These are phyloP conservation scores for Colletotrichum cereale DNA, from an alignment of 2,329 filamentous ascomycete genomes.

Conservation along the genomic window DNA sequence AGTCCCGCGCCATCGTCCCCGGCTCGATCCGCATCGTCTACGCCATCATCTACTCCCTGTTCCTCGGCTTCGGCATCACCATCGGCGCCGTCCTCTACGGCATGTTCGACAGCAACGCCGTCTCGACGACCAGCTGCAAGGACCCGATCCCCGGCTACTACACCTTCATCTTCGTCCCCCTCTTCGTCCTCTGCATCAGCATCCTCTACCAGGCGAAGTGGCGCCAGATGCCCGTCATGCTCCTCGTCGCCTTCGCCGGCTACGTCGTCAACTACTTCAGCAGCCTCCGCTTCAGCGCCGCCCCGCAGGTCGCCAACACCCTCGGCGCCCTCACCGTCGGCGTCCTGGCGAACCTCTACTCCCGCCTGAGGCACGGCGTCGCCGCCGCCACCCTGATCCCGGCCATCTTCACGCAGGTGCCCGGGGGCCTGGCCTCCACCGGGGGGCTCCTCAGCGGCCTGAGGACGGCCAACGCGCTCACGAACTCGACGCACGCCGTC, in stretches of 20 bases:
- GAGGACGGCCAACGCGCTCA: slow-evolving; percentile 58
- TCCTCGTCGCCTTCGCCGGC: slow-evolving; percentile 78
- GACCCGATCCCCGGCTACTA: slow-evolving; percentile 57
- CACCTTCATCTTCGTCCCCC: slow-evolving; percentile 79
- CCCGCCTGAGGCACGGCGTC: slow-evolving; percentile 66
- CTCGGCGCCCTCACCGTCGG: slow-evolving; percentile 83
- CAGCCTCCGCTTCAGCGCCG: slow-evolving; percentile 72
- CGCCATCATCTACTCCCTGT: slow-evolving; percentile 79
- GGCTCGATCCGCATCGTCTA: slow-evolving; percentile 82
- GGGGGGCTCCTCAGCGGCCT: slow-evolving; percentile 61
- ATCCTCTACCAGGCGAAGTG: slow-evolving; percentile 86
- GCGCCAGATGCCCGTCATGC: slow-evolving; percentile 84
- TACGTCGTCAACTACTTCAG: slow-evolving; percentile 84
- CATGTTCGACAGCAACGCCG: slow-evolving; percentile 67
- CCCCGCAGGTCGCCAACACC: slow-evolving; percentile 81
- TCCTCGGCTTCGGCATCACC: slow-evolving; percentile 80
- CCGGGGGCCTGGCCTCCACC: slow-evolving; percentile 60
- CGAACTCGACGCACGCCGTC: slow-evolving; percentile 51
- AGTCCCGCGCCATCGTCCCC: slow-evolving; percentile 76
- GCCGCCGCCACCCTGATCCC: slow-evolving; percentile 61
- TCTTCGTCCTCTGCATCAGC: slow-evolving; percentile 79
- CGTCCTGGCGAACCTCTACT: slow-evolving; percentile 82
- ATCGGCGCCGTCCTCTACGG: slow-evolving; percentile 75
- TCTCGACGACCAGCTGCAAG: slow-evolving; percentile 56
- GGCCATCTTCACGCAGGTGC: slow-evolving; percentile 63